These are phyloP conservation scores for Sphaerulina populicola DNA, from an alignment of 2,329 filamentous ascomycete species.

Conservation along the genomic window DNA sequence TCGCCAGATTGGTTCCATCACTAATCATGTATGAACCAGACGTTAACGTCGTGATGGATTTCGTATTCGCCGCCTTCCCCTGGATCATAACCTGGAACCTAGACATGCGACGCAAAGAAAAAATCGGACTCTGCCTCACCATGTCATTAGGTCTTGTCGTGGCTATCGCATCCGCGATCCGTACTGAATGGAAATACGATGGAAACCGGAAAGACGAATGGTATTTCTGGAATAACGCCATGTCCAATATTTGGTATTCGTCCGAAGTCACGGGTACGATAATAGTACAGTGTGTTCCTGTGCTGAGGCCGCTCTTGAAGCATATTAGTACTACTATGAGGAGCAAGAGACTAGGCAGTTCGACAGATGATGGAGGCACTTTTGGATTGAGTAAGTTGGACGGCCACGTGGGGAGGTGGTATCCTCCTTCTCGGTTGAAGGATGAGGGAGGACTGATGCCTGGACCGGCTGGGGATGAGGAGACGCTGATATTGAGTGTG, in stretches of 20 bases:
- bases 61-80: conserved; percentile 44
- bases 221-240: conserved; percentile 45
- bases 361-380: not conserved
- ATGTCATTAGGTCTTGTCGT: conserved; percentile 47
- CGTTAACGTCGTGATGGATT: conserved; percentile 50
- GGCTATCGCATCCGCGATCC: conserved; percentile 43
- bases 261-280: conserved; percentile 49
- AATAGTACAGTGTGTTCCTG: conserved; percentile 49
- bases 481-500: not conserved
- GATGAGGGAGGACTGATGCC: no score
- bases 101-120: conserved; percentile 44
- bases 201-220: conserved; percentile 41
- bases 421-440: not conserved
- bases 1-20: not conserved
- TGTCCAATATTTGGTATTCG: conserved; percentile 45
- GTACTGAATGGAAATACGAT: conserved; percentile 44
- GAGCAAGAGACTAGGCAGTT: not conserved
- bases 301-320: conserved; percentile 43
- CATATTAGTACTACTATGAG: conserved; percentile 26
- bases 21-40: conserved; percentile 30
- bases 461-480: not conserved
- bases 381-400: not conserved
- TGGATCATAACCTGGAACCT: conserved; percentile 45
- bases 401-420: not conserved
- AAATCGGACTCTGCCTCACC: conserved; percentile 44